Base-by-base conservation (phyloP, 768 basidiomycete genomes). In the Epithele typhae region DNA sequence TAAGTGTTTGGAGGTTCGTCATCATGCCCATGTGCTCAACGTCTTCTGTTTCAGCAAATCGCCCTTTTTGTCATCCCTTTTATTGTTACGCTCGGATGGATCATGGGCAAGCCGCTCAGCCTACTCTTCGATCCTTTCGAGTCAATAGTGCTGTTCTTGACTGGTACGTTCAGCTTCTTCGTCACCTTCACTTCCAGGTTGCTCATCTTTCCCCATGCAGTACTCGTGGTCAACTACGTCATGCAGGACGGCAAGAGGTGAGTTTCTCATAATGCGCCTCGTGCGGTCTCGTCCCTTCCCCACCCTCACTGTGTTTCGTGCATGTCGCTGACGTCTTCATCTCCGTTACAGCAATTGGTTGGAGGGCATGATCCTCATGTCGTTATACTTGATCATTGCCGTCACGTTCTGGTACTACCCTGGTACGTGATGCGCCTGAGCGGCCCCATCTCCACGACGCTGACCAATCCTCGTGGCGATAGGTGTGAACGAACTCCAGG, bases 71-170 rank as follows among this genome's bases (percentile, higher is more conserved):
- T 96, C 62, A 80, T 95, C 64, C 85, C 92, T 78, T 82, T 89
- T 55, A 84, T 88, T 53, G 77, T 89, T 24, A 73, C 73, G 8
- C 70, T 95, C 7, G 90, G 74, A 4, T 96, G 92, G 92, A 77
- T 78, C 19, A 68, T 93, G 40, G 82, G 81, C 44, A 92, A 91
- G 59, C 87, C 88, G 9, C 61, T 88, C 43, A 82, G 82, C 14
- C 70, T 94, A 45, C 72, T 93, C 27, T 94, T 95, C 58, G 93
- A 95, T 62, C 87, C 91, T 2, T 93, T 87, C 61, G 88, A 94
- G 68, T 85, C 87, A 1, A 70, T 94, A 37, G 81, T 81, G 6
- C 59, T 77, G 30, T 77, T 76, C 61, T 63, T 76, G 14, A 58
- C 72, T 32, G 73, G 71, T 75, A 51, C 43, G 64, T 52, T 7